A percentile compares a stretch with the other conserved stretches of the same genome.
Evolutionary conservation across 1,139 yeast genomes (phyloP).

Genomic region (Starmera stellimalicola): DNA sequence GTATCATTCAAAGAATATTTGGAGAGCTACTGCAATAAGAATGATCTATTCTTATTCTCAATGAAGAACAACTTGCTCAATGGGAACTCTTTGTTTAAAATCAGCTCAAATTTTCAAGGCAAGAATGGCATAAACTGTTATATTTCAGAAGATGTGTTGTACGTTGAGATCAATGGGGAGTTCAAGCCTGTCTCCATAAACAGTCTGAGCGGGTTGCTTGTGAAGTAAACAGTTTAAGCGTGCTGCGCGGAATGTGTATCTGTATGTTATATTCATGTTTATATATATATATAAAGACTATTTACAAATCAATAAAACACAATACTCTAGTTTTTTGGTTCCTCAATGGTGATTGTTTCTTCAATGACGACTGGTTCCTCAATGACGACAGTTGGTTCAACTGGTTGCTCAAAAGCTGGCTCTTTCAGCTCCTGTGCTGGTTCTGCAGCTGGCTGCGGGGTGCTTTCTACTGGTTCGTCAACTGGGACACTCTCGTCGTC

Average conservation of each 20-base stretch:
- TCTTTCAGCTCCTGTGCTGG: conserved; percentile 18
- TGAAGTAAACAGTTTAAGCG: too few relatives aligned
- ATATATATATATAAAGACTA: too few relatives aligned
- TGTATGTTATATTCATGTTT: too few relatives aligned
- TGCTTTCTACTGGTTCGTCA: conserved; percentile 4
- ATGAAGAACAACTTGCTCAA: conserved; percentile 9
- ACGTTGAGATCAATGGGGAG: conserved; percentile 22
- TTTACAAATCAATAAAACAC: not conserved
- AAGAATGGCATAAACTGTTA: conserved; percentile 25
- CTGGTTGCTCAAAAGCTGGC: conserved; percentile 10
- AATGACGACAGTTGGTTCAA: conserved; percentile 11
- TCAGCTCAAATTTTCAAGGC: conserved; percentile 23
- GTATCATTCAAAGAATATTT: conserved; percentile 40
- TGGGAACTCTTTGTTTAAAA: conserved; percentile 27
- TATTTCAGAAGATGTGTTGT: conserved; percentile 38
- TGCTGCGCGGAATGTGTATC: too few relatives aligned
- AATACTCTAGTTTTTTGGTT: not conserved
- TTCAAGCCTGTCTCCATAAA: conserved; percentile 27
- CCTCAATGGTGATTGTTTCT: conserved; percentile 2
- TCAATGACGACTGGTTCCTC: conserved; percentile 6
- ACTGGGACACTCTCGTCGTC: conserved; percentile 45
- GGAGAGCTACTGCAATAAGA: conserved; percentile 29
- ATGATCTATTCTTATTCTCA: conserved; percentile 19
- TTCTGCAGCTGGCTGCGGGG: conserved; percentile 6
- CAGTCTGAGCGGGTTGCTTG: too few relatives aligned